Percentiles rank a stretch among this genome's conserved stretches.
phyloP scores from a whole-genome alignment of 2,329 filamentous ascomycete species.

The Fusarium sp. region DNA sequence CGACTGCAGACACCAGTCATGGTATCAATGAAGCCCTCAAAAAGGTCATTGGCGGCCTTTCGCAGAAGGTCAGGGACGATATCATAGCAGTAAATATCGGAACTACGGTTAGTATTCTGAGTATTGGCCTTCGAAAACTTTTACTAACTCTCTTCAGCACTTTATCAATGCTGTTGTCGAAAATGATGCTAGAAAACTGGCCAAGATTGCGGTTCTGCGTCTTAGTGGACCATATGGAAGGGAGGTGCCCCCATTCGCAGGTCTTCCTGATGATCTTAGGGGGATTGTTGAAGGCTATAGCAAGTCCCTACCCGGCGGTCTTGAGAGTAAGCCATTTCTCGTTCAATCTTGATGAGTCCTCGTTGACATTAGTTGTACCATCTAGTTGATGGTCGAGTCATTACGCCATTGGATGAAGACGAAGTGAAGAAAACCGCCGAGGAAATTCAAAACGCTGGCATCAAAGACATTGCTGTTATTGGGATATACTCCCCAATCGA shows the following conservation, averaged over 20 bases:
- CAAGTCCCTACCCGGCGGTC: conserved; percentile 53
- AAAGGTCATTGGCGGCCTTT: background rate
- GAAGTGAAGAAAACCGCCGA: background rate
- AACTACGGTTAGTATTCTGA: background rate
- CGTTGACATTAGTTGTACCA: background rate
- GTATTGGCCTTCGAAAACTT: too few species aligned
- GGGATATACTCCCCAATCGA: conserved; percentile 12
- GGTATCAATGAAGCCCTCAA: conserved; percentile 5
- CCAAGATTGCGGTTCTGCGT: conserved; percentile 56
- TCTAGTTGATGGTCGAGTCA: conserved; percentile 11
- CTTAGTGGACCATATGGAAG: conserved; percentile 51
- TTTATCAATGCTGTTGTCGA: conserved; percentile 60
- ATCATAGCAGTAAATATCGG: conserved; percentile 14
- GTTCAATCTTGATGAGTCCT: rapidly evolving
- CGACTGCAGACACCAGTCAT: background rate
- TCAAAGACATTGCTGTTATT: conserved; percentile 3
- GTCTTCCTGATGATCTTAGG: conserved; percentile 52
- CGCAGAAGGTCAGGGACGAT: background rate
- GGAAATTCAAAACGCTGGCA: background rate
- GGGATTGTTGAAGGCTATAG: conserved; percentile 51
- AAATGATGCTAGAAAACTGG: conserved; percentile 52
- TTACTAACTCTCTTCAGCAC: conserved; percentile 36
- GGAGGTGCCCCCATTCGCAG: conserved; percentile 55
- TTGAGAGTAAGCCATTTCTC: conserved; percentile 49
- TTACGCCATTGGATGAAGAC: background rate